Conservation (phyloP, 768 basidiomycete genomes). For the Lentinula sp. region DNA sequence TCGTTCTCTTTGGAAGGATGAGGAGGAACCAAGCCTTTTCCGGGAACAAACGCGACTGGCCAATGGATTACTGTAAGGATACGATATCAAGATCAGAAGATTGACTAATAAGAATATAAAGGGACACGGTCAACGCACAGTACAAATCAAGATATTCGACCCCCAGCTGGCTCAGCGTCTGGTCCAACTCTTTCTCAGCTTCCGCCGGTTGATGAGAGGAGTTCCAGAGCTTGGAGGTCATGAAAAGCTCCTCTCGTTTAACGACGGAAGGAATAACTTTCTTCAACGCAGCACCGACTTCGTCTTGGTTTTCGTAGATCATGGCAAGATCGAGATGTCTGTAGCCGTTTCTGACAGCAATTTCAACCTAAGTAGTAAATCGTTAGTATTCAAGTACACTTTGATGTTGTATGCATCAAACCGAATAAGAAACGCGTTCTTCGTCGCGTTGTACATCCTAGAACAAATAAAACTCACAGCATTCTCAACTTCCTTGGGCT, state of each 20-base stretch:
- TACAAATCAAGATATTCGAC: constrained; percentile 79
- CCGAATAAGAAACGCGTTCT: neutral
- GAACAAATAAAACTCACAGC: constrained; percentile 41
- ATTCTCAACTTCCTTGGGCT: constrained; percentile 69
- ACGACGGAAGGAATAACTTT: constrained; percentile 75
- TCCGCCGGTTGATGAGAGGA: constrained; percentile 56
- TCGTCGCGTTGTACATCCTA: neutral
- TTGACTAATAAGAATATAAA: neutral
- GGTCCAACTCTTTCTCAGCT: constrained; percentile 71
- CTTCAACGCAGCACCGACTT: constrained; percentile 68
- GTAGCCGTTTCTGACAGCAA: constrained; percentile 71
- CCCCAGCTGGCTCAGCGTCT: constrained; percentile 68
- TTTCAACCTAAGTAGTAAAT: constrained; percentile 50
- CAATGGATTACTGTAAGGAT: constrained; percentile 61
- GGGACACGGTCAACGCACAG: constrained; percentile 34
- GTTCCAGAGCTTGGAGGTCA: constrained; percentile 85
- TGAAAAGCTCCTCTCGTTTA: constrained; percentile 74
- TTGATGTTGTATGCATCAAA: neutral
- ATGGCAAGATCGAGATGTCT: constrained; percentile 82
- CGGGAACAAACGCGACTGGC: constrained; percentile 65
- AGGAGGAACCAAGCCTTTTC: constrained; percentile 47
- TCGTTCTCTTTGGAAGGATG: constrained; percentile 39
- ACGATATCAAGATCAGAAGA: neutral
- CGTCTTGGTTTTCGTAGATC: constrained; percentile 76
- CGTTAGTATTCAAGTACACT: neutral